Base-by-base conservation (phyloP, 78 protist genomes). In the Speleostelium caveatum region DNA sequence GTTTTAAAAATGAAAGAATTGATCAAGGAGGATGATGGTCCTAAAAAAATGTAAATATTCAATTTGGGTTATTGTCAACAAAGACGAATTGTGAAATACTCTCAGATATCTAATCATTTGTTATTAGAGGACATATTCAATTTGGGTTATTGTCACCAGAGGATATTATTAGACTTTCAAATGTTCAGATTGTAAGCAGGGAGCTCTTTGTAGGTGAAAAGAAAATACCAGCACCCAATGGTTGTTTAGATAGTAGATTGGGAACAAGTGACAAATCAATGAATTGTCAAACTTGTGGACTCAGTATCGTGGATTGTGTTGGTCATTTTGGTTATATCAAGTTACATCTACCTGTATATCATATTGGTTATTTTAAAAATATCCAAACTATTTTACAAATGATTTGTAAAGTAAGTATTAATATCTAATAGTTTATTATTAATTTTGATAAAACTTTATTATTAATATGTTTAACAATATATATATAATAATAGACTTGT, bases 301-400 rank as follows among this genome's bases (percentile, higher is more conserved):
- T 78, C 17, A 62, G 59, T n/a, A 73, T 92, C 58, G 80, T 68
- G 6, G 98, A 96, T 28, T 99, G 99, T 76, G 87, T 83, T 1
- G 99, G 99, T 33, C 99, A 99, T 93, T 98, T 87, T 67, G 99
- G 99, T 5, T 53, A 87, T 56, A 65, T 98, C 8, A 65, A 85
- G 53, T 73, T 99, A 28, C 96, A 86, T 49, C 75, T 98, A 67
- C 99, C 99, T 0, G 98, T 98, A n/a, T 98, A 96, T 80, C 99
- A 99, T 55, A 33, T 93, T 53, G 99, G 99, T 22, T 98, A 88
- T 78, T 69, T 98, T 63, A 93, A 94, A 69, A 69, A 71, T n/a
- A 96, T 96, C 65, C 0, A 95, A 45, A 12, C 30, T 22, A 69
- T 95, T 16, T 94, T 98, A 32, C 95, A 96, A 73, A 21, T 66